Base-by-base conservation (phyloP, 352 stramenopile genomes). In the Pythium periplocum region DNA sequence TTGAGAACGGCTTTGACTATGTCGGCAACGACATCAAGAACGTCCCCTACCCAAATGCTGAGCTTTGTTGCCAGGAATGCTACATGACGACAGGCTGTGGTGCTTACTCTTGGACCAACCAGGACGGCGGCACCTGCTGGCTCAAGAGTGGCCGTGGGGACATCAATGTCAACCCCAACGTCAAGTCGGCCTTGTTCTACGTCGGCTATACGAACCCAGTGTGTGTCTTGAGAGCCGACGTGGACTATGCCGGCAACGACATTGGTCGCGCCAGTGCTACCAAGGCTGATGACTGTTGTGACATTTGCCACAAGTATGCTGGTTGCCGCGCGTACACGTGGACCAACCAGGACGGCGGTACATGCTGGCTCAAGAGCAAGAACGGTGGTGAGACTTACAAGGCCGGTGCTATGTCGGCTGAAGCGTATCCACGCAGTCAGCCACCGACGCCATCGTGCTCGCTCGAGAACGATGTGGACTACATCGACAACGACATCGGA, bases 41-140 rank as follows among this genome's bases (percentile, higher is more conserved):
- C 38, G 60, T 52, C 2, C 40, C 41, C 4, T 75, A 65, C 6
- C 11, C 56, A 1, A 52, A 59, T 2, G 68, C 66, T 0, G 70
- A 64, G 34, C 55, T 55, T 2, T 83, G 63, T 44, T 83, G 75
- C 36, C 43, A 40, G 30, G 45, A 75, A 32, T 86, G 72, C 38
- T 17, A 53, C 6, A 26, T 45, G 3, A 57, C 42, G 7, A 60
- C 17, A 4, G 59, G 52, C 17, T 86, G 75, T 42, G 64, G 66
- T 1, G 70, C 68, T 0, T 86, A 66, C 62, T 66, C 71, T 0
- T 86, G 75, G 75, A 78, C 51, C 12, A 68, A 62, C 45, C 61
- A 64, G 54, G 77, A 71, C 35, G 54, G 62, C n/a, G 73, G 73
- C 6, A 81, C 66, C 4, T 79, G 71, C 42, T 83, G 64, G 57